phyloP scores from a whole-genome alignment of 78 protist genomes.

The Paratrimastix pyriformis region DNA sequence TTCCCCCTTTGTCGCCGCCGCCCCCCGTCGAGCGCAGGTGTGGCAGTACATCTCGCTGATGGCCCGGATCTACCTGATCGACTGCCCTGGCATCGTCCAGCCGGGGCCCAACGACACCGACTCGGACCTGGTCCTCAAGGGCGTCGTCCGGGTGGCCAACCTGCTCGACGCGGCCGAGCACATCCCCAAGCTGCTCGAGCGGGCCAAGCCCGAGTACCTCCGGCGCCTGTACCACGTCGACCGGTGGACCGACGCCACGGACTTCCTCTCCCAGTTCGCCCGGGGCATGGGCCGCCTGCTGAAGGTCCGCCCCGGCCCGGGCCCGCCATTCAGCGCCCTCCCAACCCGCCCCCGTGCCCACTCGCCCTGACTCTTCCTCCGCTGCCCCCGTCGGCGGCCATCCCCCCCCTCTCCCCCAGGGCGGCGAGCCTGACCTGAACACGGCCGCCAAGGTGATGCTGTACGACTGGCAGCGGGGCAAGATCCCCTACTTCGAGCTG shows the following conservation, averaged over 20 bases:
- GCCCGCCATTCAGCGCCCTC: not conserved
- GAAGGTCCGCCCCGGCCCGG: not conserved
- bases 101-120: constrained; percentile 55
- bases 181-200: constrained; percentile 54
- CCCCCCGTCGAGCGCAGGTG: constrained; percentile 37
- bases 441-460: constrained; percentile 74
- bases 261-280: constrained; percentile 71
- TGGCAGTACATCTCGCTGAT: constrained; percentile 97
- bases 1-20: not conserved
- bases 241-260: constrained; percentile 58
- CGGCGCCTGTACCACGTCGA: constrained; percentile 58
- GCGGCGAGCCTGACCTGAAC: constrained; percentile 73
- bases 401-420: not conserved
- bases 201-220: constrained; percentile 70
- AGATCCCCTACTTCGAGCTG: constrained; percentile 71
- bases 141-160: constrained; percentile 78
- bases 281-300: constrained; percentile 46
- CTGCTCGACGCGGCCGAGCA: constrained; percentile 53
- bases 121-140: constrained; percentile 68
- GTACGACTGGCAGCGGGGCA: constrained; percentile 83
- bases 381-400: not conserved
- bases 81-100: constrained; percentile 94
- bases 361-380: not conserved
- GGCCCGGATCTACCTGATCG: constrained; percentile 85
- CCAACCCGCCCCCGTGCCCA: no score